Evolutionary conservation across 192 early-diverging fungal genomes (phyloP).

Genomic region (Mortierella hygrophila): DNA sequence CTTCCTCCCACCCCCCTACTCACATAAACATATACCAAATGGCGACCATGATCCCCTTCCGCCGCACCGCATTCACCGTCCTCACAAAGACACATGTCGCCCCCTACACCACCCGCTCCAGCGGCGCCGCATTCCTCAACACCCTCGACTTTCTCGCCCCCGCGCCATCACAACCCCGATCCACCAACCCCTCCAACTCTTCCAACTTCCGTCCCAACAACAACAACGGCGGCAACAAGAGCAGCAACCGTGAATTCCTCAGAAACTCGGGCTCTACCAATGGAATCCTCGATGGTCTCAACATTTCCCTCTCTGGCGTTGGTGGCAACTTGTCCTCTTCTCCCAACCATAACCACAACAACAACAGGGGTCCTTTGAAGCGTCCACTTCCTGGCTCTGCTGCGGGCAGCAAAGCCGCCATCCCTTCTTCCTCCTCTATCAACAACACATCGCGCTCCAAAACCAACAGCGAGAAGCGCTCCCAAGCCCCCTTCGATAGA

Average conservation of each 20-base stretch:
- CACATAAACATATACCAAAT: not conserved
- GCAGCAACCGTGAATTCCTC: slow-evolving; percentile 21
- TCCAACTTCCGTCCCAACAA: slow-evolving; percentile 4
- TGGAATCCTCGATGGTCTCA: slow-evolving; percentile 6
- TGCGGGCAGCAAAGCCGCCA: not conserved
- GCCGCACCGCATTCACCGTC: slow-evolving; percentile 4
- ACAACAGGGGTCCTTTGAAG: not conserved
- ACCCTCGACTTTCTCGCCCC: slow-evolving; percentile 52
- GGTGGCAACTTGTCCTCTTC: not conserved
- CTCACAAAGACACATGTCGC: not conserved
- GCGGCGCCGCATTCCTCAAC: slow-evolving; percentile 48
- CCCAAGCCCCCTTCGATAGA: slow-evolving; percentile 20
- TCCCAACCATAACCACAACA: not conserved
- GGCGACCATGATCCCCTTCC: slow-evolving; percentile 18
- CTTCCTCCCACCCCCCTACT: not conserved
- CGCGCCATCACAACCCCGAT: slow-evolving; percentile 15
- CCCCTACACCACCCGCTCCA: slow-evolving; percentile 41
- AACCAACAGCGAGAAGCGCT: slow-evolving; percentile 10
- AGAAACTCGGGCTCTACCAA: not conserved
- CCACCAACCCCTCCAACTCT: not conserved
- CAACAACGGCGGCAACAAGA: not conserved
- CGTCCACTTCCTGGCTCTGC: slow-evolving; percentile 3
- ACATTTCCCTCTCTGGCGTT: not conserved
- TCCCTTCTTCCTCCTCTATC: not conserved
- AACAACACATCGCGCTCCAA: not conserved